Base-by-base conservation (phyloP, 2,329 filamentous ascomycete genomes). In the Fusarium citri region DNA sequence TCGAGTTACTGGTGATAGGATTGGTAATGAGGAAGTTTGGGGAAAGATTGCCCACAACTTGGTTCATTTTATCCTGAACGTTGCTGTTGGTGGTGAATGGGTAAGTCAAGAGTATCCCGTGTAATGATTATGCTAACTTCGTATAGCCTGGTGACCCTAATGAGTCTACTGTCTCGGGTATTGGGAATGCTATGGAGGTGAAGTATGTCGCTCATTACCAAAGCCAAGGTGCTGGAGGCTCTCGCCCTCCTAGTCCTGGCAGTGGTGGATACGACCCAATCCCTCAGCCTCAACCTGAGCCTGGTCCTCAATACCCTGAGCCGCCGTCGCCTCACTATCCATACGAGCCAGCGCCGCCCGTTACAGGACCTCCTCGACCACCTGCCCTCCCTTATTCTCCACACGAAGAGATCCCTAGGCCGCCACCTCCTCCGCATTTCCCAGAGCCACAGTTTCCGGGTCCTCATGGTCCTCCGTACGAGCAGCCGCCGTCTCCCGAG, bases 21-120 rank as follows among this genome's bases (percentile, higher is more conserved):
- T 87, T 49, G 78, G 77, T 23, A 80, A 86, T 65, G 73, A 80
- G 66, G 74, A 72, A 4, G 78, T 83, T 18, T 88, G 85, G 85
- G 77, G 67, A 2, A 78, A 81, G 8, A 74, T 88, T 34, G 83
- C 83, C 5, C 83, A 84, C 69, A 83, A 79, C 61, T 80, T 84
- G 6, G 71, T 85, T 69, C 85, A 83, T 69, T 76, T 87, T 47
- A 81, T 87, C 57, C 72, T 87, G 59, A 87, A 87, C 65, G 78
- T 87, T 5, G 85, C 86, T 22, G 82, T 87, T 31, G 85, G 85
- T 8, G 85, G 85, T 12, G 76, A 81, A 67, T 83, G 76, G 82
- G 84, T 83, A 77, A 76, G 83, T 80, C 37, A 6, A 54, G 1
- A 16, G 14, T 1, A 2, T 14, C 11, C 20, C 6, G 8, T 2